Evolutionary conservation across 1,284 basidiomycete genomes (phyloP).

Genomic region (Ceratobasidium sp.): DNA sequence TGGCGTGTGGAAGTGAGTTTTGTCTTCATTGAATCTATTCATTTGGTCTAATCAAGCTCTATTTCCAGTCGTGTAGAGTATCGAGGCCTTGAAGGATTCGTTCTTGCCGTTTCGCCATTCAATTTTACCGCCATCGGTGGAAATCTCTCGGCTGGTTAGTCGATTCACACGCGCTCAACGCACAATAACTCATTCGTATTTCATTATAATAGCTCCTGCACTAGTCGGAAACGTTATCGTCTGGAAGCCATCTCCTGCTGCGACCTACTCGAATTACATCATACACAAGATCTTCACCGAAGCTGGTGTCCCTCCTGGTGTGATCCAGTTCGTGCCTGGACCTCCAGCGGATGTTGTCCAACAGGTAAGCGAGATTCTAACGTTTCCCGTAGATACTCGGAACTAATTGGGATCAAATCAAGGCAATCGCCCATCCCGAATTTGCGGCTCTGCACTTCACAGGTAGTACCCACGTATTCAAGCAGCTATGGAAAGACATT

Average conservation of each 20-base stretch:
- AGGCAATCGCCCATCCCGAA: conserved; percentile 78
- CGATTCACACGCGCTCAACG: background rate
- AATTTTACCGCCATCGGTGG: conserved; percentile 99
- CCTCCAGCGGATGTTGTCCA: conserved; percentile 85
- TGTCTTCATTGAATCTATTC: background rate
- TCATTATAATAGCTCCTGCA: conserved; percentile 75
- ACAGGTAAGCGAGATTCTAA: conserved; percentile 59
- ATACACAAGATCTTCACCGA: conserved; percentile 93
- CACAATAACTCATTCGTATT: background rate
- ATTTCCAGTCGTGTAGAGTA: conserved; percentile 88
- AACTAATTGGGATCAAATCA: background rate
- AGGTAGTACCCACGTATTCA: conserved; percentile 95
- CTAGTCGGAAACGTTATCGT: conserved; percentile 95
- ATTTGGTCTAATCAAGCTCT: conserved; percentile 39
- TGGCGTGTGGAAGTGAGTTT: conserved; percentile 93
- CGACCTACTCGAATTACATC: conserved; percentile 96
- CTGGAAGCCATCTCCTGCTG: conserved; percentile 98
- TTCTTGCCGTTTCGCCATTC: conserved; percentile 97
- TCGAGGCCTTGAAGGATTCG: conserved; percentile 96
- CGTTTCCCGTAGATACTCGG: background rate
- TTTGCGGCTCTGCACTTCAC: conserved; percentile 98
- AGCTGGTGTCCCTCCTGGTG: conserved; percentile 93
- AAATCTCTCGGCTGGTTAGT: conserved; percentile 83
- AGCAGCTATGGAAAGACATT: conserved; percentile 97
- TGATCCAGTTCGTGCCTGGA: conserved; percentile 97